These are phyloP conservation scores for Hypoxylon fragiforme DNA, from an alignment of 495 filamentous ascomycete species.

Conservation along the genomic window DNA sequence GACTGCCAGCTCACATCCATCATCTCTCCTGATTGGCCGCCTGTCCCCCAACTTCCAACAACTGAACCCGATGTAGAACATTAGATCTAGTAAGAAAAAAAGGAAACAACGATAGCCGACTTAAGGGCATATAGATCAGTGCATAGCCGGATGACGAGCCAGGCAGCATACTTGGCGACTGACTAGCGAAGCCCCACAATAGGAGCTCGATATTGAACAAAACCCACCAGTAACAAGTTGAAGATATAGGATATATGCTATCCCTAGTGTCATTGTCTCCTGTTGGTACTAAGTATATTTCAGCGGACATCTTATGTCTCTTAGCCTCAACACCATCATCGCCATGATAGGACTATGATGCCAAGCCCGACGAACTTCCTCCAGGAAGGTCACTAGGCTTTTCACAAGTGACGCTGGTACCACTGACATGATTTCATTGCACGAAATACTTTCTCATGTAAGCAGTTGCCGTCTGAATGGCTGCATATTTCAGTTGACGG, in stretches of 20 bases:
- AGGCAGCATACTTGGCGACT: conserved; percentile 10
- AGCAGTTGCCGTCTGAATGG: neutral
- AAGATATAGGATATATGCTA: neutral
- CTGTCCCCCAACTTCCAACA: neutral
- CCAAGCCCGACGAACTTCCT: conserved; percentile 1
- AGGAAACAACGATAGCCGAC: no score
- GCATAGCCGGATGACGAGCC: conserved; percentile 6
- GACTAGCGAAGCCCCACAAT: conserved; percentile 13
- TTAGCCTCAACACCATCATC: conserved; percentile 12
- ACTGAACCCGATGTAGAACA: conserved; percentile 1
- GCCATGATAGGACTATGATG: conserved; percentile 1
- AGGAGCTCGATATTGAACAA: neutral
- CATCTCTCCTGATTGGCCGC: conserved; percentile 8
- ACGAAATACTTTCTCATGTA: neutral
- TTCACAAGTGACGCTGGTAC: conserved; percentile 10
- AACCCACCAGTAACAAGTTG: neutral
- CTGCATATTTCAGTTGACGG: no score
- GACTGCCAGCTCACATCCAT: conserved; percentile 4
- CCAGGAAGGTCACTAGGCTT: neutral
- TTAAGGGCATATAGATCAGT: no score
- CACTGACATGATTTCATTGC: neutral
- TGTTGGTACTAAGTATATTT: conserved; percentile 1
- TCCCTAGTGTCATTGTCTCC: conserved; percentile 6
- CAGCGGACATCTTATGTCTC: neutral
- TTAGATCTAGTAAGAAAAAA: neutral